phyloP scores from a whole-genome alignment of 1,284 basidiomycete species.

The Inonotus hispidus region DNA sequence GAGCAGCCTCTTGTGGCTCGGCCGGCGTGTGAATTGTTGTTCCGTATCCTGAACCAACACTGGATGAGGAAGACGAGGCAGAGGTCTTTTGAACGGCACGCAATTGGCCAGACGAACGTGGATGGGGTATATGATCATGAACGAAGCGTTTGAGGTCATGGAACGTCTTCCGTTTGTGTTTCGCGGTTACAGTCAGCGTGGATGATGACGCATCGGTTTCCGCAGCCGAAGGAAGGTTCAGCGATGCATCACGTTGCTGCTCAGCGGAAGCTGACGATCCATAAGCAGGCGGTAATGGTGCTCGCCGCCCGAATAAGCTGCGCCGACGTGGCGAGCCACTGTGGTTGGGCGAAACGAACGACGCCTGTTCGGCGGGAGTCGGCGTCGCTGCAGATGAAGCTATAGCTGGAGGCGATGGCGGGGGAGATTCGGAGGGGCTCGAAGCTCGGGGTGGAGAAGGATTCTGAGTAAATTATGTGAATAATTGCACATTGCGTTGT shows the following conservation, averaged over 20 bases:
- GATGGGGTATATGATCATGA: slow-evolving; percentile 78
- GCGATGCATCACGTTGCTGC: background rate
- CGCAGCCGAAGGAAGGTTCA: background rate
- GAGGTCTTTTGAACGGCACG: slow-evolving; percentile 16
- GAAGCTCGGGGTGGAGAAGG: background rate
- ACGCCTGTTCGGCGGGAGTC: slow-evolving; percentile 13
- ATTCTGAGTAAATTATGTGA: background rate
- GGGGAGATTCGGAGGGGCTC: slow-evolving; percentile 12
- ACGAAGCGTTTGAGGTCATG: slow-evolving; percentile 91
- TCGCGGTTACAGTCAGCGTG: slow-evolving; percentile 37
- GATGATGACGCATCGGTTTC: slow-evolving; percentile 5
- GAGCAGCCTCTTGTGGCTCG: slow-evolving; percentile 32
- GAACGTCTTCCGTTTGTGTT: slow-evolving; percentile 47
- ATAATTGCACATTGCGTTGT: background rate
- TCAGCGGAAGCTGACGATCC: slow-evolving; percentile 6
- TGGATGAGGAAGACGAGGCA: slow-evolving; percentile 16
- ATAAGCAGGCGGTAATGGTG: slow-evolving; percentile 9
- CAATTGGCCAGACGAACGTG: slow-evolving; percentile 15
- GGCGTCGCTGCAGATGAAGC: slow-evolving; percentile 4
- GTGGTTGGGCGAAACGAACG: background rate
- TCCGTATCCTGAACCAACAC: slow-evolving; percentile 7
- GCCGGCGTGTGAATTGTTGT: slow-evolving; percentile 32
- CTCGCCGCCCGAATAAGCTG: slow-evolving; percentile 14
- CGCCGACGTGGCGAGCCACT: slow-evolving; percentile 10
- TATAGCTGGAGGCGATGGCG: slow-evolving; percentile 10